phyloP scores from a whole-genome alignment of 2,329 filamentous ascomycete species.

The Penicillium sp. region DNA sequence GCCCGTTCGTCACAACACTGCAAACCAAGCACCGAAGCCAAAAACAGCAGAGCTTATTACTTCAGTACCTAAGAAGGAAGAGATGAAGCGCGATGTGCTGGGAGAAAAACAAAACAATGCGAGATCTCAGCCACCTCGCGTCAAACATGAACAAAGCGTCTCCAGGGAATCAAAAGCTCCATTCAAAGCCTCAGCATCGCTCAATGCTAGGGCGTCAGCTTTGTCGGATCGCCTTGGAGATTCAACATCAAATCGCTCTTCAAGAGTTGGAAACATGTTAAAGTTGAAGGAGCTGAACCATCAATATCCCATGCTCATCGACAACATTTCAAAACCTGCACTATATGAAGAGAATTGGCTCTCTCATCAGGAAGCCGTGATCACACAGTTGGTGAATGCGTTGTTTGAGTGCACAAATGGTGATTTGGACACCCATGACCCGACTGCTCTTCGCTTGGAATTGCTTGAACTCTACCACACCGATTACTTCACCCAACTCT shows the following conservation, averaged over 20 bases:
- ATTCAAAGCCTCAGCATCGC: constrained; percentile 1
- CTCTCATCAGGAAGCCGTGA: constrained; percentile 58
- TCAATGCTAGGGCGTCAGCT: constrained; percentile 13
- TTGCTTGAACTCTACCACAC: constrained; percentile 57
- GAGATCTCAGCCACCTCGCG: background rate
- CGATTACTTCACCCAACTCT: constrained; percentile 49
- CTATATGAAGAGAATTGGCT: constrained; percentile 65
- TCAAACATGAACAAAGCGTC: background rate
- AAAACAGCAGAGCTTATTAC: background rate
- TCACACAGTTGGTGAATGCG: constrained; percentile 60
- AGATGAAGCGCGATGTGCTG: constrained; percentile 5
- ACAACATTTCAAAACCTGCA: constrained; percentile 55
- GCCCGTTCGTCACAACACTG: constrained; percentile 16
- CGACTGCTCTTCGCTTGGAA: constrained; percentile 43
- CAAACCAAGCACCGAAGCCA: background rate
- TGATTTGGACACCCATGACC: constrained; percentile 20
- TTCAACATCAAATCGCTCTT: constrained; percentile 24
- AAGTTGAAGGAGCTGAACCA: constrained; percentile 22
- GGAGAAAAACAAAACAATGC: constrained; percentile 15
- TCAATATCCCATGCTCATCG: constrained; percentile 53
- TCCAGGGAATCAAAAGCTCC: background rate
- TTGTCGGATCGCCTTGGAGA: constrained; percentile 12
- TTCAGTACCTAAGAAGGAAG: background rate
- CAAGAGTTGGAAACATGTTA: constrained; percentile 34
- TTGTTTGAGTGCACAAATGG: constrained; percentile 47